Evolutionary conservation across 768 basidiomycete genomes (phyloP).

Genomic region (Auricularia sp.): DNA sequence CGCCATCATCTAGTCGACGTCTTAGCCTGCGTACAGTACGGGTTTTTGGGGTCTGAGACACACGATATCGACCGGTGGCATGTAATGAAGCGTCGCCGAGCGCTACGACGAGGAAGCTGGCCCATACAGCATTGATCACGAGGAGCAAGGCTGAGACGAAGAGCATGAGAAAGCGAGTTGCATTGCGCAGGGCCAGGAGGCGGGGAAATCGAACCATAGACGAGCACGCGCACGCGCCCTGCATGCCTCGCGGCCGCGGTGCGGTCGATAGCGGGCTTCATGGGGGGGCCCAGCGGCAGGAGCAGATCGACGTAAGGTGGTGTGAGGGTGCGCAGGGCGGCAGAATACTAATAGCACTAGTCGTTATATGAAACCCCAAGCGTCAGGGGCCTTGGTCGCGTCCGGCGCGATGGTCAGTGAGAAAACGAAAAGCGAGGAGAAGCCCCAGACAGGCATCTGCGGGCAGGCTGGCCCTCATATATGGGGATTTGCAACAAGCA

Average conservation of each 20-base stretch:
- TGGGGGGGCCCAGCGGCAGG: no score
- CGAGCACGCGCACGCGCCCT: background rate
- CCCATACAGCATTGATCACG: background rate
- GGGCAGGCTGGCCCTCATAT: no score
- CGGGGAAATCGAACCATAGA: background rate
- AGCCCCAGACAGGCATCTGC: no score
- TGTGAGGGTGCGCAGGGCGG: no score
- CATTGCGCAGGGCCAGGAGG: background rate
- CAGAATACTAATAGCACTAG: no score
- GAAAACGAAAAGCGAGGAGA: no score
- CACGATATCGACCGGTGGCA: background rate
- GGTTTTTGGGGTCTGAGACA: background rate
- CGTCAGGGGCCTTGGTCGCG: no score
- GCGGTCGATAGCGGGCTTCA: background rate
- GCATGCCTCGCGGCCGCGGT: background rate
- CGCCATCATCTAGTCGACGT: background rate
- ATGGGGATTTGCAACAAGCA: no score
- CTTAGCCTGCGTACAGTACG: background rate
- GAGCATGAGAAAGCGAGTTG: background rate
- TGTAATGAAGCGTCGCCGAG: background rate
- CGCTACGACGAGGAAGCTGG: background rate
- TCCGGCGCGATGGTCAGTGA: no score
- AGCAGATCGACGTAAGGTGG: no score
- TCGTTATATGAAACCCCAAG: no score
- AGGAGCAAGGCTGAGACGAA: background rate